Base-by-base conservation (phyloP, 1,284 basidiomycete species). In the Moesziomyces sp. region DNA sequence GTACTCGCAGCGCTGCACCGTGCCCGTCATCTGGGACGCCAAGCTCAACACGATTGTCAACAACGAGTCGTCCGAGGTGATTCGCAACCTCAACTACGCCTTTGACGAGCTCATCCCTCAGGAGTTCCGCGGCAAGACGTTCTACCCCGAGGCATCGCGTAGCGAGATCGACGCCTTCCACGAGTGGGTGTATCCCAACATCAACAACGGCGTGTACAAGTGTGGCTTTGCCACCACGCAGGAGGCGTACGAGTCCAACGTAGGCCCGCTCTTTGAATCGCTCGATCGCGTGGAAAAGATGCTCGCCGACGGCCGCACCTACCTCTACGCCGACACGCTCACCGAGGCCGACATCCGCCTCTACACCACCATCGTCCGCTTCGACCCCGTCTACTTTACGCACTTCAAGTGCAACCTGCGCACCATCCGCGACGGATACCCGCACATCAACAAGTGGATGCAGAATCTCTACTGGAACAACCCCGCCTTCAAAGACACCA, bases 11-110 rank as follows among this genome's bases (percentile, higher is more conserved):
- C 75, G 82, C 34, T 79, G 75, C 61, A 85, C 84, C 3, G 84
- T 85, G 24, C 95, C 96, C n/a, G 86, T 95, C 50, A 86, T 98
- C 1, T 99, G 94, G 93, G 97, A 98, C 87, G 96, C 91, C 87
- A 92, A 97, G 85, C 86, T 85, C 43, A 86, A 91, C 60, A 93
- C 92, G 40, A 92, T 99, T 75, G 97, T 99, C 58, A 97, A 93
- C 87, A 99, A 83, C 72, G 82, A 84, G 62, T 84, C 83, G 3
- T 71, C 74, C 24, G 84, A 85, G 45, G 71, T 98, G 80, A 94
- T 98, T 78, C 90, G 96, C 56, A 92, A 94, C 47, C 88, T 97
- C 85, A 97, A 97, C 85, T 87, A 61, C 23, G 64, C 60, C 11
- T 84, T 84, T 42, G 78, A 84, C 58, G 78, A 83, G 9, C 81